phyloP scores from a whole-genome alignment of 2,329 filamentous ascomycete genomes.

The Aspergillus sp. region DNA sequence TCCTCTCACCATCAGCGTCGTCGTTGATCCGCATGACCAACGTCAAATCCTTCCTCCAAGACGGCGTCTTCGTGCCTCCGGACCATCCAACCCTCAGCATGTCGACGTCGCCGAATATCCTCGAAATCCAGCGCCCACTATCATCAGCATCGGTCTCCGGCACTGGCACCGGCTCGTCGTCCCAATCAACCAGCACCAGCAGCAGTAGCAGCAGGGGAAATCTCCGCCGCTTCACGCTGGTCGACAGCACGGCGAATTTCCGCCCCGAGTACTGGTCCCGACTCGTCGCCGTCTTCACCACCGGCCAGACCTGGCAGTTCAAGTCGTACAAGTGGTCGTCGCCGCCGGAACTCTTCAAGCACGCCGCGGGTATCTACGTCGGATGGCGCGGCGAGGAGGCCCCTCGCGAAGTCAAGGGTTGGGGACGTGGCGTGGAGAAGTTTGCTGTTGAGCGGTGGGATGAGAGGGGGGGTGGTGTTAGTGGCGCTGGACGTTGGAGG shows the following conservation, averaged over 20 bases:
- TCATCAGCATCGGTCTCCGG: constrained; percentile 38
- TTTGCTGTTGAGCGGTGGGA: constrained; percentile 80
- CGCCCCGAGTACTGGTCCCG: constrained; percentile 97
- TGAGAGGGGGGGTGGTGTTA: constrained; percentile 32
- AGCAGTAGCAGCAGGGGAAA: constrained; percentile 35
- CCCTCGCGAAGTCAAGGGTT: constrained; percentile 69
- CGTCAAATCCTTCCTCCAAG: constrained; percentile 85
- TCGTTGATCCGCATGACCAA: constrained; percentile 93
- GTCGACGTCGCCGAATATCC: constrained; percentile 63
- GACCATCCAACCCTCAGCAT: constrained; percentile 55
- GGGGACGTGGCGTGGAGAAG: constrained; percentile 75
- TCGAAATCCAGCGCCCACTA: constrained; percentile 73
- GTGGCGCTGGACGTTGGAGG: constrained; percentile 54
- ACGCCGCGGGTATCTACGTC: constrained; percentile 79
- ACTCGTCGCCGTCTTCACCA: constrained; percentile 94
- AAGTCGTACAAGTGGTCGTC: constrained; percentile 95
- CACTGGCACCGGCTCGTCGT: constrained; percentile 13
- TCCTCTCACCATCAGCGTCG: constrained; percentile 91
- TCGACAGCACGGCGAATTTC: constrained; percentile 88
- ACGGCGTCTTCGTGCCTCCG: constrained; percentile 70
- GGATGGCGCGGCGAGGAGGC: constrained; percentile 80
- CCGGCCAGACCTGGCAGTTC: constrained; percentile 96
- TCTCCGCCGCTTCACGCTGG: constrained; percentile 86
- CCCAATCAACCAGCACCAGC: constrained; percentile 12
- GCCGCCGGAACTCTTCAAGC: constrained; percentile 78